A percentile compares a stretch with the other conserved stretches of the same genome.
phyloP scores from a whole-genome alignment of 805 yeast species.

The Wickerhamomyces silvicola region DNA sequence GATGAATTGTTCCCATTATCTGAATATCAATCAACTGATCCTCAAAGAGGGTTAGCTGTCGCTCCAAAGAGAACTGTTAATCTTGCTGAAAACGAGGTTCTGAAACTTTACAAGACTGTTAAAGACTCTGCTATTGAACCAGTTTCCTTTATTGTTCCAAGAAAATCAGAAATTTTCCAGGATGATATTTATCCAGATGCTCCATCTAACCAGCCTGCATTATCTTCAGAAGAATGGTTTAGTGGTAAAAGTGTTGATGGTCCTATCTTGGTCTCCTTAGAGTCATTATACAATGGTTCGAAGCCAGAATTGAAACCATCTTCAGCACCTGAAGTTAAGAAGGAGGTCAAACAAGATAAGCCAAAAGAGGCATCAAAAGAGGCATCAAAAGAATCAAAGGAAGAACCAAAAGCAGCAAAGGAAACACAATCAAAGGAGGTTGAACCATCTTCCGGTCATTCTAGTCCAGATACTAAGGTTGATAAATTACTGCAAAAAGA shows the following conservation, averaged over 20 bases:
- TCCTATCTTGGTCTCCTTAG: slow-evolving; percentile 74
- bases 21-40: slow-evolving; percentile 83
- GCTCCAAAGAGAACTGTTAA: slow-evolving; percentile 80
- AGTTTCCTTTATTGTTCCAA: slow-evolving; percentile 85
- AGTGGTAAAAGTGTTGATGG: slow-evolving; percentile 75
- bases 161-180: slow-evolving; percentile 90
- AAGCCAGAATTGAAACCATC: slow-evolving; percentile 39
- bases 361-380: slow-evolving; percentile 16
- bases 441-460: slow-evolving; percentile 20
- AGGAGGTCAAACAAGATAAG: slow-evolving; percentile 16
- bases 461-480: slow-evolving; percentile 35
- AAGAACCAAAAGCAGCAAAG: slow-evolving; percentile 19
- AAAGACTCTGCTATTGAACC: slow-evolving; percentile 85
- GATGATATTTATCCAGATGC: slow-evolving; percentile 90
- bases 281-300: slow-evolving; percentile 71
- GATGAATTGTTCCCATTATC: slow-evolving; percentile 79
- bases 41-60: slow-evolving; percentile 93
- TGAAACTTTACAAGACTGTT: slow-evolving; percentile 79
- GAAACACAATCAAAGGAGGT: slow-evolving; percentile 7
- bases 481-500: slow-evolving; percentile 43
- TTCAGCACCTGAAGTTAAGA: slow-evolving; percentile 17
- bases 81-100: slow-evolving; percentile 77
- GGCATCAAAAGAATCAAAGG: slow-evolving; percentile 17
- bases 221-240: slow-evolving; percentile 74
- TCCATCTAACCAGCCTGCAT: slow-evolving; percentile 73